Base-by-base conservation (phyloP, 2,329 filamentous ascomycete species). In the Cryphonectria carpinicola region DNA sequence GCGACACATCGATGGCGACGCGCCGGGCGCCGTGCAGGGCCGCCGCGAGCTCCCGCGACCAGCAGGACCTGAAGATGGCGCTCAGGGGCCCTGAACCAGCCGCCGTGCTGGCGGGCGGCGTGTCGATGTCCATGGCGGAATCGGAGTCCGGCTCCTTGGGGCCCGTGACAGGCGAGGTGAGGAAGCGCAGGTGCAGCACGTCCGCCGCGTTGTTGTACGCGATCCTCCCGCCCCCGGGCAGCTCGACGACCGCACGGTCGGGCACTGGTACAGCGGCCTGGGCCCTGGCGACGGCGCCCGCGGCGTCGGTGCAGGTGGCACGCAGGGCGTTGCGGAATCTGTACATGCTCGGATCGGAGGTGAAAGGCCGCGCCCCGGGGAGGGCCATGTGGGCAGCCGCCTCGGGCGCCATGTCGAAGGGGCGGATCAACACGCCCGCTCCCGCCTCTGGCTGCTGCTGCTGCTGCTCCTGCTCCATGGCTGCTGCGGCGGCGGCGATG, bases 1-100 rank as follows among this genome's bases (percentile, higher is more conserved):
- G 69, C 43, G 64, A 65, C 28, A 71, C 67, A 60, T 74, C 73
- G 63, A 74, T 52, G 65, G 73, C 73, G 6, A 74, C 63, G 43
- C 73, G 72, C 17, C 69, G 60, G 3, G 73, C 73, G n/a, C 41
- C 32, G 64, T 72, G 69, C 56, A 74, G 67, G 4, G 71, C 65
- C 2, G 56, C 43, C 7, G 67, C 65, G 17, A 73, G 58, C 60
- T 60, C 70, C 39, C 66, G 58, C 35, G 69, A 70, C 73, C 73
- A 74, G 41, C 67, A 25, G 46, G 69, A 66, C 58, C 68, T 65
- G 52, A 74, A 70, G 17, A 71, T 54, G 41, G 65, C 43, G 65
- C 69, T 71, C 4, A 74, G 32, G 32, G 68, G 71, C n/a, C 19
- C 22, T 19, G 46, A 49, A 49, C 46, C 41, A n/a, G 64, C 49